phyloP scores from a whole-genome alignment of 345 rosid genomes.

The Pistacia atlantica region DNA sequence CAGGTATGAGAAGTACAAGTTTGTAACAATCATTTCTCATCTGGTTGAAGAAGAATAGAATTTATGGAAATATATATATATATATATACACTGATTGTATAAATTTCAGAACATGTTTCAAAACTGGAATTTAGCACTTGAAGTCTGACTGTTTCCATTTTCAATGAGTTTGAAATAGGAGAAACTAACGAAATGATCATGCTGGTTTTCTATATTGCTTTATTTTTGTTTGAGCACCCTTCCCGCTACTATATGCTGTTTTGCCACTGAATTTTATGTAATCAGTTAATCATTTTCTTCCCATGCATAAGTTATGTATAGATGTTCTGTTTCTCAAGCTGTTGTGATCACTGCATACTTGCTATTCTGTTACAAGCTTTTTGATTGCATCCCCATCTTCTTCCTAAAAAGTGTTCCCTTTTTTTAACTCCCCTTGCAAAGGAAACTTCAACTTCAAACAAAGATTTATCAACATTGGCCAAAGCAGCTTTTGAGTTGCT shows the following conservation, averaged over 20 bases:
- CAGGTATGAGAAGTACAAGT: conserved; percentile 54
- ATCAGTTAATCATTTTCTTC: too few species aligned
- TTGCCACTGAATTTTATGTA: too few species aligned
- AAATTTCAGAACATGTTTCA: background rate
- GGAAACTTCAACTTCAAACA: conserved; percentile 99
- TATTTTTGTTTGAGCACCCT: too few species aligned
- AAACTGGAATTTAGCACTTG: background rate
- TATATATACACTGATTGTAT: background rate
- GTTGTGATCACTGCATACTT: too few species aligned
- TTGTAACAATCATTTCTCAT: background rate
- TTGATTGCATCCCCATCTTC: conserved; percentile 11
- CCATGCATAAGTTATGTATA: too few species aligned
- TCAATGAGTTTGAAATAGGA: background rate
- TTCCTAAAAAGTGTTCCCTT: conserved; percentile 24
- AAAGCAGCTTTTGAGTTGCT: conserved; percentile 94
- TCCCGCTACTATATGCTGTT: too few species aligned
- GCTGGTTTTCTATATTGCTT: background rate
- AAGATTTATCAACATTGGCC: conserved; percentile 92
- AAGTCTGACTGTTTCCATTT: background rate
- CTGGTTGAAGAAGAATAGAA: background rate
- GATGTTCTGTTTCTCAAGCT: too few species aligned
- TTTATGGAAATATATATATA: background rate
- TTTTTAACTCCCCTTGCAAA: conserved; percentile 30
- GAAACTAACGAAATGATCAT: background rate
- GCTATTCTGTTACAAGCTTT: background rate